Percentiles rank a stretch among this genome's conserved stretches.
These are phyloP conservation scores for Kodamaea plutei DNA, from an alignment of 1,139 yeast genomes.

Conservation along the genomic window DNA sequence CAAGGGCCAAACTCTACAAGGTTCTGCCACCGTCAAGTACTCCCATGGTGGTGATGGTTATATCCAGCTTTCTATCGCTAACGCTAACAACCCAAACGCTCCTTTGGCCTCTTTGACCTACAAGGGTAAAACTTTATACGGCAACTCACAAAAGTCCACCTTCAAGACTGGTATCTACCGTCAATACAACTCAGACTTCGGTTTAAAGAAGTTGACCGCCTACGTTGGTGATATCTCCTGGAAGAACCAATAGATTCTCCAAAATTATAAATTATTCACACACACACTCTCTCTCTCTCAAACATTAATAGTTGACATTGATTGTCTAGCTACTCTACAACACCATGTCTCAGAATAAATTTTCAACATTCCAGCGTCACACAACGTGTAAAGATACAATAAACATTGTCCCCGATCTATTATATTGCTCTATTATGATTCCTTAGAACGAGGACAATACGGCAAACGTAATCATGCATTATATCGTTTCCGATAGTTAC, in stretches of 20 bases:
- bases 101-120: background rate
- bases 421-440: no score
- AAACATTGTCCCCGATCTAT: no score
- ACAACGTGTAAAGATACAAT: no score
- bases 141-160: background rate
- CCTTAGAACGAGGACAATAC: no score
- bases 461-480: no score
- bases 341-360: no score
- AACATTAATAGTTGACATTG: no score
- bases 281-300: no score
- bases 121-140: background rate
- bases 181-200: background rate
- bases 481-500: no score
- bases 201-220: background rate
- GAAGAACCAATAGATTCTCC: no score
- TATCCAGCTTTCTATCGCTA: background rate
- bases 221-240: slow-evolving; percentile 1
- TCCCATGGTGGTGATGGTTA: background rate
- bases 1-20: background rate
- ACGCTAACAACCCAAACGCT: background rate
- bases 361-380: no score
- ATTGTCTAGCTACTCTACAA: background rate
- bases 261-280: no score
- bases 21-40: background rate
- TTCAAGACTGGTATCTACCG: slow-evolving; percentile 1